phyloP scores from a whole-genome alignment of 352 stramenopile genomes.

The Pythium pyrilobum region DNA sequence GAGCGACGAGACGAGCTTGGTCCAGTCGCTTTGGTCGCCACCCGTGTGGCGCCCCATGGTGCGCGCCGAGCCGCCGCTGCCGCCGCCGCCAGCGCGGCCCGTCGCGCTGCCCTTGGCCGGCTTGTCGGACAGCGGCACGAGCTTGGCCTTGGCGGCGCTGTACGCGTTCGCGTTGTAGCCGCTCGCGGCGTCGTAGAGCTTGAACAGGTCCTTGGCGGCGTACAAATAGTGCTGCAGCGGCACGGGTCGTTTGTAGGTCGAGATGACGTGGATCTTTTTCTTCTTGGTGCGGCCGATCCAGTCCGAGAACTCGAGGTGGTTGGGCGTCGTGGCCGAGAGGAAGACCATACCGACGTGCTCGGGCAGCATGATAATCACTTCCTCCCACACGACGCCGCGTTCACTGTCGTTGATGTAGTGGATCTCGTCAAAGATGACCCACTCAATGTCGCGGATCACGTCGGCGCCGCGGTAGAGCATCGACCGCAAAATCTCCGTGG shows the following conservation, averaged over 20 bases:
- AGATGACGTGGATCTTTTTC: slow-evolving; percentile 96
- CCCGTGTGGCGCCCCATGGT: slow-evolving; percentile 58
- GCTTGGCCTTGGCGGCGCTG: slow-evolving; percentile 54
- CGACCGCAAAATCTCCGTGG: slow-evolving; percentile 96
- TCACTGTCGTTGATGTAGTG: slow-evolving; percentile 99
- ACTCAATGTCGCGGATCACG: slow-evolving; percentile 97
- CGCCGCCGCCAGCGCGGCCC: slow-evolving; percentile 28
- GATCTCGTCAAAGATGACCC: slow-evolving; percentile 96
- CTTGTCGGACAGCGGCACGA: slow-evolving; percentile 56
- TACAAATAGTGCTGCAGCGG: slow-evolving; percentile 96
- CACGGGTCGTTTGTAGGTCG: slow-evolving; percentile 95
- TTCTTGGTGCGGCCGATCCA: slow-evolving; percentile 98
- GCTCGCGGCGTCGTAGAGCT: slow-evolving; percentile 51
- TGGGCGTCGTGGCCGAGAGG: slow-evolving; percentile 97
- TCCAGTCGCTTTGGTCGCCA: slow-evolving; percentile 83
- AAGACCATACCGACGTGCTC: slow-evolving; percentile 98
- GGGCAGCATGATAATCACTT: slow-evolving; percentile 98
- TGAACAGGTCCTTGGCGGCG: slow-evolving; percentile 92
- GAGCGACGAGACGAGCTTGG: slow-evolving; percentile 80
- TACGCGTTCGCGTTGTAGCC: slow-evolving; percentile 57
- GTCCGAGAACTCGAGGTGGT: slow-evolving; percentile 98
- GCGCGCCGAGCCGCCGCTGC: slow-evolving; percentile 33
- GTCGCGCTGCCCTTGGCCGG: slow-evolving; percentile 22
- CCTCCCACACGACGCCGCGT: slow-evolving; percentile 96
- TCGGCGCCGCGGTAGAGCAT: slow-evolving; percentile 96